Base-by-base conservation (phyloP, 179 eudicot genomes). In the Spinacia oleracea region DNA sequence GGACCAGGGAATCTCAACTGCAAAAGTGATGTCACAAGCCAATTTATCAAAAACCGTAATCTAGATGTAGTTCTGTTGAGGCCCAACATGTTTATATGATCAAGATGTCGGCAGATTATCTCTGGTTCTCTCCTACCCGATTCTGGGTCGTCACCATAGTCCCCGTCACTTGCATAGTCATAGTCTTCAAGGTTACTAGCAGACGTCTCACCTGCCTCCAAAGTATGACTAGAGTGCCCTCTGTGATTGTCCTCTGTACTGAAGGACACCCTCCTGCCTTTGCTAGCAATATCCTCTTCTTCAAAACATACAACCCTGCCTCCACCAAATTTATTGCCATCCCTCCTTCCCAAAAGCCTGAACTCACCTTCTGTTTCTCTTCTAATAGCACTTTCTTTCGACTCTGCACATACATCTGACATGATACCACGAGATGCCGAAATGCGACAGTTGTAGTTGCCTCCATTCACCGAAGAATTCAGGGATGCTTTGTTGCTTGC, bases 61-160 rank as follows among this genome's bases (percentile, higher is more conserved):
- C 99, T 86, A 32, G 90, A 86, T 25, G 99, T 93, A 12, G 98
- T 96, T 84, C 89, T 90, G 84, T 94, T 96, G 76, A 96, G 97
- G 27, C 99, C 98, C 87, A 94, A 84, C 98, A 92, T 90, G 89
- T 96, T 94, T 83, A 94, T 87, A 77, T 96, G 99, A 85, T 96
- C 99, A 20, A 96, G 91, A 89, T 94, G 97, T 84, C 87, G 91
- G 82, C 97, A 94, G 29, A 81, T 77, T 76, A 96, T 89, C 90
- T 96, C 99, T 0, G 97, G 97, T 78, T 96, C 99, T 56, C 90
- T 89, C 81, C 99, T 85, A 67, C 82, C 87, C 5, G 90, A 92
- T 60, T 87, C 96, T 78, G 78, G 90, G 25, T 83, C 90, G 70
- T 96, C 96, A 29, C 81, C 88, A 76, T 89, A 90, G 21, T 95